These are phyloP conservation scores for Cladosporium sp. DNA, from an alignment of 2,329 filamentous ascomycete genomes.

Conservation along the genomic window DNA sequence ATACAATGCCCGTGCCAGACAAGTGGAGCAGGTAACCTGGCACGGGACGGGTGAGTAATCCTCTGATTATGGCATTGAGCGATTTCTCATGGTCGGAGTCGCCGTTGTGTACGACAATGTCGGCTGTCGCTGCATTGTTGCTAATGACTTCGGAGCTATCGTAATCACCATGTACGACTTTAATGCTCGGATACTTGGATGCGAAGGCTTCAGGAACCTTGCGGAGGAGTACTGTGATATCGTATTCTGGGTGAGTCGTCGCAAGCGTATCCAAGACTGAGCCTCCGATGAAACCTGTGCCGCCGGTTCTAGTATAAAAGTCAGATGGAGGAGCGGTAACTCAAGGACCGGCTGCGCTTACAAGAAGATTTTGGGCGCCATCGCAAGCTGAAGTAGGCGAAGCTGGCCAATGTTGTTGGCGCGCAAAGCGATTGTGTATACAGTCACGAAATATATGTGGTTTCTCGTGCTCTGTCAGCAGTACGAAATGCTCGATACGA, in stretches of 20 bases:
- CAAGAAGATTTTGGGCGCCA: constrained; percentile 5
- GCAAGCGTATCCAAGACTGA: constrained; percentile 46
- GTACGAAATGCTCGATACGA: neutral
- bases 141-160: constrained; percentile 39
- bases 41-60: constrained; percentile 43
- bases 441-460: too few species aligned
- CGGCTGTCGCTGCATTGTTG: constrained; percentile 43
- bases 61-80: constrained; percentile 45
- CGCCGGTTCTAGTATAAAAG: constrained; percentile 40
- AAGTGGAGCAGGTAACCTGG: constrained; percentile 42
- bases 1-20: constrained; percentile 52
- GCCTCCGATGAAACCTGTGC: constrained; percentile 53
- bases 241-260: constrained; percentile 45
- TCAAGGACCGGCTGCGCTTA: neutral
- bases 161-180: constrained; percentile 41
- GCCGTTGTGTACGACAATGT: constrained; percentile 43
- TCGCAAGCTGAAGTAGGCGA: neutral
- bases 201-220: constrained; percentile 39
- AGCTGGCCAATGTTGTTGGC: too few species aligned
- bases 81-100: constrained; percentile 40
- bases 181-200: constrained; percentile 25
- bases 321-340: neutral
- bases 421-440: too few species aligned
- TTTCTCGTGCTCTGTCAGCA: too few species aligned
- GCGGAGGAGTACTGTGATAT: constrained; percentile 42